Evolutionary conservation across 305 asterid genomes (phyloP), one percentile per base, ranked within the genome.

Genomic region (Plantago lanceolata): DNA sequence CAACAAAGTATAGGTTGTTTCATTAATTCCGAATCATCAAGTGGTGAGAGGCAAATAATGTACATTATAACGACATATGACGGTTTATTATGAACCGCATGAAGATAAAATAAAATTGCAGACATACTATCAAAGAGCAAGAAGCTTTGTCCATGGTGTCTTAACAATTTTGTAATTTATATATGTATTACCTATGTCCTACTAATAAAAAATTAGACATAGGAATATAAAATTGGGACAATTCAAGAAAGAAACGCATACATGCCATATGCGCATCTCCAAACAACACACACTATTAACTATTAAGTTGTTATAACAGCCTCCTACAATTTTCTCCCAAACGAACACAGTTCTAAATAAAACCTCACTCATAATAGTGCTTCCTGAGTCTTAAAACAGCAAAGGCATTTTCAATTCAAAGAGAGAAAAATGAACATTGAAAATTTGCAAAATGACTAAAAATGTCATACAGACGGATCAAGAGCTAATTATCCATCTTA

Each of bases 1-100:
- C 78, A 83, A 73, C 47, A 69, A 58, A 76, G 19, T 61, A 56
- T 33, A 45, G 61, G 53, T 68, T 44, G 66, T 69, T 74, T 28
- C 68, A 53, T 60, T 21, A 26, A 48, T 48, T 59, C 50, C 60
- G 61, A 19, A 14, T 72, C 24, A 48, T 63, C n/a, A 44, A 52
- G 49, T 61, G 67, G 53, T 31, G 37, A 64, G 43, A 57, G 51
- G 75, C 57, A 62, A 65, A 9, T 14, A 47, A 45, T 56, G 49
- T 29, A 51, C 47, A 28, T 58, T 45, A 55, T 57, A 35, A 56
- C 55, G 7, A 33, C 58, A 53, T 7, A 21, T 53, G 24, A 13
- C 28, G 21, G 58, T 53, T 53, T 53, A 53, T 53, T 33, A 33
- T 33, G 40, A 33, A 33, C 40, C 40, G 1, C 8, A 5, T 0